These are phyloP conservation scores for Pestalotiopsis sp. DNA, from an alignment of 2,329 filamentous ascomycete genomes.

Conservation along the genomic window DNA sequence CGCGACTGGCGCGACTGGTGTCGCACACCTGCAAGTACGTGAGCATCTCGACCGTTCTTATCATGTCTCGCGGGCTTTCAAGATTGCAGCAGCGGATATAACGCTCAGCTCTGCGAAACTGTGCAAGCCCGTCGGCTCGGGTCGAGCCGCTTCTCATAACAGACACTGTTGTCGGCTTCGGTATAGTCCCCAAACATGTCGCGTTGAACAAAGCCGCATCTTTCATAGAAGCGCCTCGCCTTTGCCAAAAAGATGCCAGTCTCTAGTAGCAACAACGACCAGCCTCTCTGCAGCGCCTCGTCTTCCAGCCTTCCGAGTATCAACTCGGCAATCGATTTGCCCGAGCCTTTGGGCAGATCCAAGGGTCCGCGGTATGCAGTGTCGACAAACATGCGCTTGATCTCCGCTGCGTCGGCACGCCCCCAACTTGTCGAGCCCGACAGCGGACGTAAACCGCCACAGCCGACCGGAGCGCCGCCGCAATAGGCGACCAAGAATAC, in stretches of 20 bases:
- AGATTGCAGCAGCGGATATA: background rate
- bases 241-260: background rate
- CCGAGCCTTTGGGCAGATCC: background rate
- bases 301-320: background rate
- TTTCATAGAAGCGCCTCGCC: background rate
- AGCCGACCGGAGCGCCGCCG: background rate
- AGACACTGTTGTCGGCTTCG: background rate
- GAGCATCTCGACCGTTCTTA: background rate
- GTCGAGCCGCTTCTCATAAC: background rate
- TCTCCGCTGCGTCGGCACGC: background rate
- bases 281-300: background rate
- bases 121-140: background rate
- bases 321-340: background rate
- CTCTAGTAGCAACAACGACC: background rate
- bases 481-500: background rate
- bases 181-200: background rate
- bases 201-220: background rate
- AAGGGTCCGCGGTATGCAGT: background rate
- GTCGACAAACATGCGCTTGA: background rate
- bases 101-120: background rate
- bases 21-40: too few relatives aligned
- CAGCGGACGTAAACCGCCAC: background rate
- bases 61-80: background rate
- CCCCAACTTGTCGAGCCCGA: background rate
- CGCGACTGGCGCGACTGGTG: too few relatives aligned